phyloP scores from a whole-genome alignment of 1,284 basidiomycete genomes.

The Pseudozyma flocculosa region DNA sequence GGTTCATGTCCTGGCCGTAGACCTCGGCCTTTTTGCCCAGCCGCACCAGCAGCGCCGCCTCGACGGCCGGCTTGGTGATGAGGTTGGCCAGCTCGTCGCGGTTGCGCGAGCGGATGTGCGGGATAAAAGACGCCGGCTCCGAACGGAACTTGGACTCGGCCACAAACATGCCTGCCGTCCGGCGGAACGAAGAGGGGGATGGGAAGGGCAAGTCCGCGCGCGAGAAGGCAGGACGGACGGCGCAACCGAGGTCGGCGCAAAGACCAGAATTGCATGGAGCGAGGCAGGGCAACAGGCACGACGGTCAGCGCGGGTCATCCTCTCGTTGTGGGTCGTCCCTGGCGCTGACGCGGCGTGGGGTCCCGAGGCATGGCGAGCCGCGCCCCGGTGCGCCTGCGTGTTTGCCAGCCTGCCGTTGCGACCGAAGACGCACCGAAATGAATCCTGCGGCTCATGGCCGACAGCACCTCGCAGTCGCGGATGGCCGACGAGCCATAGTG shows the following conservation, averaged over 20 bases:
- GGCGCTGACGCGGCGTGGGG: too few species aligned
- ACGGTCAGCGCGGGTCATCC: too few species aligned
- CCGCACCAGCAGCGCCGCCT: slow-evolving; percentile 79
- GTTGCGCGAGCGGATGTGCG: slow-evolving; percentile 80
- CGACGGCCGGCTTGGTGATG: slow-evolving; percentile 96
- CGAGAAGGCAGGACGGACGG: too few species aligned
- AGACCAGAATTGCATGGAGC: too few species aligned
- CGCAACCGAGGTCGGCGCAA: too few species aligned
- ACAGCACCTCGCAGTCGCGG: slow-evolving; percentile 89
- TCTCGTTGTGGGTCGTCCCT: too few species aligned
- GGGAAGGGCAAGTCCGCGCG: too few species aligned
- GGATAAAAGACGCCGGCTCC: slow-evolving; percentile 82
- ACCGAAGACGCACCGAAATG: slow-evolving; percentile 80
- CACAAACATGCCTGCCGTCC: slow-evolving; percentile 89
- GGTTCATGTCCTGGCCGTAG: slow-evolving; percentile 85
- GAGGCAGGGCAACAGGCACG: too few species aligned
- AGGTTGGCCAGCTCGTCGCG: slow-evolving; percentile 70
- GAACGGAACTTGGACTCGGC: slow-evolving; percentile 91
- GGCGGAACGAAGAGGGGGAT: too few species aligned
- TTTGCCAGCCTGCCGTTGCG: too few species aligned
- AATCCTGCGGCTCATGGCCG: slow-evolving; percentile 89
- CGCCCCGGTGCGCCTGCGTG: too few species aligned
- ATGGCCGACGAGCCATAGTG: slow-evolving; percentile 95
- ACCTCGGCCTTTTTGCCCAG: slow-evolving; percentile 86
- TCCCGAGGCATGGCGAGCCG: too few species aligned